Base-by-base conservation (phyloP, 169 alveolate genomes). In the Babesia caballi region DNA sequence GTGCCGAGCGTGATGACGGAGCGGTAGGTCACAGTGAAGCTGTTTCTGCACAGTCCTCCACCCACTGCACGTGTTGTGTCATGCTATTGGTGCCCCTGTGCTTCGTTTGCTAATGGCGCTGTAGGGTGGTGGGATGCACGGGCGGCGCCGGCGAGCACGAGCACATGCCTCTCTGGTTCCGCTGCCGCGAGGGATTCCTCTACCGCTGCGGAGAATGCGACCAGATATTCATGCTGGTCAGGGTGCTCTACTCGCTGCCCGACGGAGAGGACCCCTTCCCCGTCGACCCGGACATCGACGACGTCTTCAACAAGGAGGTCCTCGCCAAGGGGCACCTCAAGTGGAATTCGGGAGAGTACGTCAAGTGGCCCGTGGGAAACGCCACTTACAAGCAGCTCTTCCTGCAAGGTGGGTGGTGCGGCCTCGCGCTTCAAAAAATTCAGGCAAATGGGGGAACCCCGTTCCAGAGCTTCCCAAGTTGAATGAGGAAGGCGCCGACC, bases 141-240 rank as follows among this genome's bases (percentile, higher is more conserved):
- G 95, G 96, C 3, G 96, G 96, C 4, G 83, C 94, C 4, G 97
- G 97, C 19, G 97, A 93, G 60, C 90, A 90, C 66, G 96, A 93
- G 71, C 97, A 93, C 51, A 90, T 84, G 17, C 94, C 96, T 7
- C 56, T 86, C 28, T 90, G 88, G 90, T 86, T 90, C 85, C 85
- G 94, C 67, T 90, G 95, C 73, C 78, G 95, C 11, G 97, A 93
- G 78, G 97, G 97, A 2, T 93, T 93, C 68, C 78, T 93, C 23
- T 93, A 93, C 77, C 91, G 97, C 23, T 93, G 97, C 54, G 97
- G 96, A 40, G 97, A 93, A 66, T 93, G 97, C 61, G 97, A 93
- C 66, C 97, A 93, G 84, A 93, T 93, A 46, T 93, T 93, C 88
- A 93, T 93, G 97, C 90, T 90, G 44, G 97, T 93, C 8, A 82